phyloP scores from a whole-genome alignment of 306 rosid genomes.

The Citrullus mucosospermus region DNA sequence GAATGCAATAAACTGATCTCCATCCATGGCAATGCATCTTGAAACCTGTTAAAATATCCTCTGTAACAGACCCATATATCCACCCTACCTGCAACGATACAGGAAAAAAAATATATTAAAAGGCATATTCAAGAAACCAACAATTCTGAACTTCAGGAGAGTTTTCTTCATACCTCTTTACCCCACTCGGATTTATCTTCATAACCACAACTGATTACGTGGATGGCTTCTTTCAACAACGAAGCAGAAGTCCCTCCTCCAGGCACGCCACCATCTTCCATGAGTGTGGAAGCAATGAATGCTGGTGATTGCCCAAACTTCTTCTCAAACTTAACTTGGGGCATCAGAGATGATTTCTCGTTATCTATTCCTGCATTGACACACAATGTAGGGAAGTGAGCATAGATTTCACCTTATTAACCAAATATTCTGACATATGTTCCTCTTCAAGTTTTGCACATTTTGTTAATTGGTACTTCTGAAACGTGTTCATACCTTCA shows the following conservation, averaged over 20 bases:
- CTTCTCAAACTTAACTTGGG: constrained; percentile 74
- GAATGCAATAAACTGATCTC: constrained; percentile 91
- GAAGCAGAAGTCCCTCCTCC: constrained; percentile 57
- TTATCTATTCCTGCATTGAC: constrained; percentile 52
- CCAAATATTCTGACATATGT: background rate
- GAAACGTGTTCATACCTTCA: constrained; percentile 42
- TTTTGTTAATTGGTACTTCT: background rate
- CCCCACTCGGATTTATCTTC: constrained; percentile 98
- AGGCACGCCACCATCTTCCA: constrained; percentile 73
- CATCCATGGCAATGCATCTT: constrained; percentile 97
- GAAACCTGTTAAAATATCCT: constrained; percentile 83
- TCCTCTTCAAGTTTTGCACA: background rate
- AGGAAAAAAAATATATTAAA: background rate
- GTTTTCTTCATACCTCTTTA: constrained; percentile 43
- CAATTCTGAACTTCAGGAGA: background rate
- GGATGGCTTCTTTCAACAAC: constrained; percentile 87
- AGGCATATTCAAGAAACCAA: no score
- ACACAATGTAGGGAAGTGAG: background rate
- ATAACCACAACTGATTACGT: constrained; percentile 87
- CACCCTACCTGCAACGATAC: constrained; percentile 59
- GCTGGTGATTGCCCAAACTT: constrained; percentile 70
- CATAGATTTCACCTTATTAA: background rate
- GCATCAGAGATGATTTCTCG: constrained; percentile 51
- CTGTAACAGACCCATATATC: constrained; percentile 96
- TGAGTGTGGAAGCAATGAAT: constrained; percentile 60